Evolutionary conservation across 352 stramenopile genomes (phyloP).

Genomic region (Saprolegnia diclina): DNA sequence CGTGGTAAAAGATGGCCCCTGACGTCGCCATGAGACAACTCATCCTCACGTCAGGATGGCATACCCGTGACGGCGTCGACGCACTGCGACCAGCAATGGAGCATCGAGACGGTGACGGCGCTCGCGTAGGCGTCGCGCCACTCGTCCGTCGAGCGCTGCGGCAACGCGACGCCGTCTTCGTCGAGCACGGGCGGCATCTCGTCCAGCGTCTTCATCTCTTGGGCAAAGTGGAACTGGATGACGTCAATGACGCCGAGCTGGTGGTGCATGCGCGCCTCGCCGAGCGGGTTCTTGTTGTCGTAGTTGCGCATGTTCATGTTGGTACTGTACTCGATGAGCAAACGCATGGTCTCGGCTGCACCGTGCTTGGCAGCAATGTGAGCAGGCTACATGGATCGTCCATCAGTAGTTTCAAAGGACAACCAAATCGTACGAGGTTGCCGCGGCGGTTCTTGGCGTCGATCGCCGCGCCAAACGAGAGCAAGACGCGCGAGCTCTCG

Average conservation of each 20-base stretch:
- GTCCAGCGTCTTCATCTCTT: constrained; percentile 36
- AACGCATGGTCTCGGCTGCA: constrained; percentile 55
- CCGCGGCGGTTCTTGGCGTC: constrained; percentile 43
- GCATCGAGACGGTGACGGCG: constrained; percentile 46
- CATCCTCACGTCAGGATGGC: constrained; percentile 42
- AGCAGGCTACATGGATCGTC: constrained; percentile 50
- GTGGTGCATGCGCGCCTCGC: constrained; percentile 63
- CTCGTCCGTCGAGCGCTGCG: constrained; percentile 32
- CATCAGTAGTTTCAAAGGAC: neutral
- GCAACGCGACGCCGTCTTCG: constrained; percentile 25
- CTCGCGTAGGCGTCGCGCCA: constrained; percentile 39
- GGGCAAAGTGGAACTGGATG: constrained; percentile 52
- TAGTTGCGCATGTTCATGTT: constrained; percentile 86
- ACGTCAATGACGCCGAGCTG: constrained; percentile 54
- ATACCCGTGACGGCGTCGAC: constrained; percentile 46
- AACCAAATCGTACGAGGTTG: constrained; percentile 17
- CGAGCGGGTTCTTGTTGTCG: constrained; percentile 64
- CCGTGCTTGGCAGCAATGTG: constrained; percentile 61
- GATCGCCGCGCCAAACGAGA: constrained; percentile 49
- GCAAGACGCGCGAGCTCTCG: constrained; percentile 48
- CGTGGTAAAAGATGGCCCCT: constrained; percentile 30
- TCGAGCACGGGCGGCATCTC: constrained; percentile 26
- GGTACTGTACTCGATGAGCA: constrained; percentile 69
- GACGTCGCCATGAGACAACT: constrained; percentile 2
- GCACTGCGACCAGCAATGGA: constrained; percentile 75